Percentiles rank a stretch among this genome's conserved stretches.
phyloP scores from a whole-genome alignment of 352 stramenopile species.

The Globisporangium spinosum region DNA sequence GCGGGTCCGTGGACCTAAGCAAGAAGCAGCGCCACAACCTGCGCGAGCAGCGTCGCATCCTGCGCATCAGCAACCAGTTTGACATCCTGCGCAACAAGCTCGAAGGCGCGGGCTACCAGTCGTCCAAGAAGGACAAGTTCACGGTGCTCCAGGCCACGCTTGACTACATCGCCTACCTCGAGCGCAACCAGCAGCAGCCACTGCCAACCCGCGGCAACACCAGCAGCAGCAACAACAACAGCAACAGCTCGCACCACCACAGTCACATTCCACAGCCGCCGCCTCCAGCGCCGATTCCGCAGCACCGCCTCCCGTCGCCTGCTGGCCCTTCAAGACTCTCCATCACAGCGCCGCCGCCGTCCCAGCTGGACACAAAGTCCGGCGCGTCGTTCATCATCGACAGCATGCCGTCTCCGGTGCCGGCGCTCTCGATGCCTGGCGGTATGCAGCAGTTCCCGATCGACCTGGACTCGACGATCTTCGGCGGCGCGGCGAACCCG shows the following conservation, averaged over 20 bases:
- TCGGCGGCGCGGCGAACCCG: conserved; percentile 23
- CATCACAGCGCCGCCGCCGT: conserved; percentile 48
- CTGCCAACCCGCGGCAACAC: conserved; percentile 13
- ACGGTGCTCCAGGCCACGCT: conserved; percentile 80
- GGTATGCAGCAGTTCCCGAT: conserved; percentile 62
- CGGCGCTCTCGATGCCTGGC: conserved; percentile 58
- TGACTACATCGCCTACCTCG: conserved; percentile 76
- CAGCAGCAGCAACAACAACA: conserved; percentile 19
- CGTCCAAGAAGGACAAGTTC: conserved; percentile 86
- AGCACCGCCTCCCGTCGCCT: conserved; percentile 31
- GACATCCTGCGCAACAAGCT: conserved; percentile 77
- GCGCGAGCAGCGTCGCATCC: conserved; percentile 72
- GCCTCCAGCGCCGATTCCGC: conserved; percentile 13
- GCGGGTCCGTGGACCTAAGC: conserved; percentile 53
- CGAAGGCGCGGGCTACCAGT: conserved; percentile 63
- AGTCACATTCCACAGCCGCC: conserved; percentile 24
- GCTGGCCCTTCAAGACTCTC: conserved; percentile 34
- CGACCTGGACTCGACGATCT: conserved; percentile 47
- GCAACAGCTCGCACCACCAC: conserved; percentile 12
- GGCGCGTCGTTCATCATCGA: conserved; percentile 71
- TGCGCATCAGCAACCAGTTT: conserved; percentile 84
- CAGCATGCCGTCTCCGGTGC: conserved; percentile 70
- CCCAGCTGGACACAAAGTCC: conserved; percentile 23
- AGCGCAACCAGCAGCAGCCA: conserved; percentile 43
- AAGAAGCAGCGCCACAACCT: conserved; percentile 87